Evolutionary conservation across 805 yeast species (phyloP), one percentile per base, ranked within the genome.

Genomic region (Metschnikowia gelsemii): DNA sequence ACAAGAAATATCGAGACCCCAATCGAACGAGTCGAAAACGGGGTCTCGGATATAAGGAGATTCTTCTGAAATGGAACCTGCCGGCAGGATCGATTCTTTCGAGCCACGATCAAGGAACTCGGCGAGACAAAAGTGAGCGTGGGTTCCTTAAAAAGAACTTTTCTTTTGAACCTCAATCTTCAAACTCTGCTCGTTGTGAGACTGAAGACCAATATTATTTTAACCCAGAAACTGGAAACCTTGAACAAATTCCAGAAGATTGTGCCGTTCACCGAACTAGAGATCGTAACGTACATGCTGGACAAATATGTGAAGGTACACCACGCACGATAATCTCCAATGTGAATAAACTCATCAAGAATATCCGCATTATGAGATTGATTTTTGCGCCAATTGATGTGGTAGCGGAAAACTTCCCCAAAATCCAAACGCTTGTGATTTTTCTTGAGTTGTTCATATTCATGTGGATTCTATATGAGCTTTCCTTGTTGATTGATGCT

Each of bases 341-440:
- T 39, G 45, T 70, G 28, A 62, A 61, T 47, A 34, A 50, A 19
- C 49, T 66, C 34, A 62, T 69, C 38, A 68, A 67, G 46, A 55
- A 56, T 38, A 61, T 70, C 24, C 57, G 55, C 43, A 29, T 68
- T 20, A 63, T 70, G 71, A 55, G 54, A 39, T 55, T 64, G 5
- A 44, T 68, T 4, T 68, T 69, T 51, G 60, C 72, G 5, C 72
- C 73, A 11, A 66, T 70, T 26, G 75, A 69, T 39, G 56, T 61
- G 4, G 56, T 70, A 12, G 67, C 62, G 1, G 64, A 63, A 32
- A 43, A 55, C 20, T 65, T 70, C 33, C 75, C 75, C 3, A 46
- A 53, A 19, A 44, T 63, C 18, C 73, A 69, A 47, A 64, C 72
- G 1, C 40, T 64, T n/a, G 73, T 70, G 17, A 63, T 68, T n/a